Evolutionary conservation across 1,284 basidiomycete genomes (phyloP).

Genomic region (Phellopilus nigrolimitatus): DNA sequence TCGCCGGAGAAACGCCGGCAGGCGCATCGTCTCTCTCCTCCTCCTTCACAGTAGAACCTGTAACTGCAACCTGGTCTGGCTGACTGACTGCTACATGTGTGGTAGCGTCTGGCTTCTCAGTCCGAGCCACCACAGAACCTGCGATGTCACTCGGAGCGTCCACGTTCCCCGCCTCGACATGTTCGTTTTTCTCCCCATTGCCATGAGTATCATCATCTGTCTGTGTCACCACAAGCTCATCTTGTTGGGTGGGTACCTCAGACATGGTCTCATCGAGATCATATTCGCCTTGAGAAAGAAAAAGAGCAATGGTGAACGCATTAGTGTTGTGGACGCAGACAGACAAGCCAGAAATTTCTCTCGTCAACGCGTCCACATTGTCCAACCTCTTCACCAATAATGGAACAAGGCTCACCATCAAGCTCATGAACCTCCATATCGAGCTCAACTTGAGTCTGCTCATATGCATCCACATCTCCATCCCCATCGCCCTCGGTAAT

Average conservation of each 20-base stretch:
- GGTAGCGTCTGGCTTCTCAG: neutral
- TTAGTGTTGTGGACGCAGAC: slow-evolving; percentile 49
- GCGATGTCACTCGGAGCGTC: neutral
- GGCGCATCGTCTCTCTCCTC: neutral
- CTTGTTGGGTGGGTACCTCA: slow-evolving; percentile 19
- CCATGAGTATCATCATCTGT: slow-evolving; percentile 14
- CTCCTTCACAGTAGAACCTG: neutral
- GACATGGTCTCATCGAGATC: slow-evolving; percentile 31
- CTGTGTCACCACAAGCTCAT: slow-evolving; percentile 20
- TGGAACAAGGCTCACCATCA: slow-evolving; percentile 39
- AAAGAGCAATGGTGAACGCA: slow-evolving; percentile 35
- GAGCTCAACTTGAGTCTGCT: slow-evolving; percentile 28
- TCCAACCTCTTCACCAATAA: slow-evolving; percentile 29
- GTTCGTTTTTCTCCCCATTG: slow-evolving; percentile 17
- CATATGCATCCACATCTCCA: slow-evolving; percentile 38
- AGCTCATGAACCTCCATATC: slow-evolving; percentile 35
- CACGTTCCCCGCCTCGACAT: slow-evolving; percentile 9
- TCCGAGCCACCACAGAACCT: neutral
- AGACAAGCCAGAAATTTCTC: slow-evolving; percentile 22
- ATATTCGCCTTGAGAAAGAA: slow-evolving; percentile 38
- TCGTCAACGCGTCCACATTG: slow-evolving; percentile 27
- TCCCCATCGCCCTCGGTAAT: slow-evolving; percentile 60
- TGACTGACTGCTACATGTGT: neutral
- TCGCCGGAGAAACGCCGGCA: neutral
- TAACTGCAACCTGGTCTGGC: neutral